phyloP scores from a whole-genome alignment of 78 protist genomes.

The Dictyostelium brefeldianum region DNA sequence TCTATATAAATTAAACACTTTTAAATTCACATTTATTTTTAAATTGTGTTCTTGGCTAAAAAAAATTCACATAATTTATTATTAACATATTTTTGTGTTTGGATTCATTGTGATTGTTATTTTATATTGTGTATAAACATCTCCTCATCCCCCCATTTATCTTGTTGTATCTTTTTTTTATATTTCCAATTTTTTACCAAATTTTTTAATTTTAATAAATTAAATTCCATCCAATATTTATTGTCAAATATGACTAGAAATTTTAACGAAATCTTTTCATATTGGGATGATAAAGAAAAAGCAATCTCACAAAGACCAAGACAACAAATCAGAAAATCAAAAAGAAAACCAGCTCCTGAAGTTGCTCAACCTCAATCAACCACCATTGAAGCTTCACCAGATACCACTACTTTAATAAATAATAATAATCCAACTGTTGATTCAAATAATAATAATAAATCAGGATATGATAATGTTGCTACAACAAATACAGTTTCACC shows the following conservation, averaged over 20 bases:
- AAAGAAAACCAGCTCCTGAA: background rate
- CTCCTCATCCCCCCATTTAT: too few species aligned
- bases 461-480: background rate
- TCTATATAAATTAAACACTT: too few species aligned
- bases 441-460: background rate
- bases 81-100: too few species aligned
- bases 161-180: too few species aligned
- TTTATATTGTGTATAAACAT: too few species aligned
- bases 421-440: background rate
- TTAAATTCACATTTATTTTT: too few species aligned
- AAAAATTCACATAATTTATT: too few species aligned
- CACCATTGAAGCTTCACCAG: background rate
- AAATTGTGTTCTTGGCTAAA: too few species aligned
- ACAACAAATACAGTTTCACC: background rate
- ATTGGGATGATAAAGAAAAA: constrained; percentile 64
- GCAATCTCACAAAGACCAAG: constrained; percentile 7
- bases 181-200: too few species aligned
- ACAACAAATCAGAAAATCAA: background rate
- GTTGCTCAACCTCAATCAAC: background rate
- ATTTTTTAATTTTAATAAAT: too few species aligned
- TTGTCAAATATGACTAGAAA: background rate
- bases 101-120: too few species aligned
- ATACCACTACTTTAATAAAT: background rate
- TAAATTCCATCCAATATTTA: too few species aligned
- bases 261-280: constrained; percentile 33